Conservation (phyloP, 2,329 filamentous ascomycete genomes). For the Pseudogymnoascus destructans region DNA sequence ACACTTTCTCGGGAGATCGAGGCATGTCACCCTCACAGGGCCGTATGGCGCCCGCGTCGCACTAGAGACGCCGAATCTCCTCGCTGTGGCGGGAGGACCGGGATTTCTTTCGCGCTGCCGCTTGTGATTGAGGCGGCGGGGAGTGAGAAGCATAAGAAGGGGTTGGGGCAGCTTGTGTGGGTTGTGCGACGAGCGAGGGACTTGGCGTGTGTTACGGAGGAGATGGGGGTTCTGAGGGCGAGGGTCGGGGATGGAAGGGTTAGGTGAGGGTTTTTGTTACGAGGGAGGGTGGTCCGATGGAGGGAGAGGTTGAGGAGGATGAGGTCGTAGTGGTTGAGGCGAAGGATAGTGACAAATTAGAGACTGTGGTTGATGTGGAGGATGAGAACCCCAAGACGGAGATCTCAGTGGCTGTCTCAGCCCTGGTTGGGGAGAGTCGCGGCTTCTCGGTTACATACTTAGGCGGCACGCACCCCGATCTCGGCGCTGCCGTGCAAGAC, state of each 20-base stretch:
- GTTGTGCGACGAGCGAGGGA: constrained; percentile 42
- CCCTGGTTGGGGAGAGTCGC: constrained; percentile 2
- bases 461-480: constrained; percentile 31
- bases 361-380: constrained; percentile 16
- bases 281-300: neutral
- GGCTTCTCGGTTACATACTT: constrained; percentile 8
- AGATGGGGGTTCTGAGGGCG: constrained; percentile 24
- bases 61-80: constrained; percentile 32
- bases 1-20: constrained; percentile 25
- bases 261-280: neutral
- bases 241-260: neutral
- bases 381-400: constrained; percentile 17
- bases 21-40: constrained; percentile 45
- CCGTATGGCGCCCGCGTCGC: constrained; percentile 45
- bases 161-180: constrained; percentile 49
- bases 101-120: constrained; percentile 44
- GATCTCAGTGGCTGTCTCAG: constrained; percentile 12
- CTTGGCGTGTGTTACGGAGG: constrained; percentile 43
- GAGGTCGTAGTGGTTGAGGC: neutral
- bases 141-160: constrained; percentile 1
- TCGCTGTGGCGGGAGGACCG: constrained; percentile 44
- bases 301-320: neutral
- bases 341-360: constrained; percentile 17
- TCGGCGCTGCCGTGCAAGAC: constrained; percentile 33
- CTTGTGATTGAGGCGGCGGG: constrained; percentile 29